Evolutionary conservation across 345 rosid species (phyloP), one percentile per base, ranked within the genome.

Genomic region (Alliaria petiolata): DNA sequence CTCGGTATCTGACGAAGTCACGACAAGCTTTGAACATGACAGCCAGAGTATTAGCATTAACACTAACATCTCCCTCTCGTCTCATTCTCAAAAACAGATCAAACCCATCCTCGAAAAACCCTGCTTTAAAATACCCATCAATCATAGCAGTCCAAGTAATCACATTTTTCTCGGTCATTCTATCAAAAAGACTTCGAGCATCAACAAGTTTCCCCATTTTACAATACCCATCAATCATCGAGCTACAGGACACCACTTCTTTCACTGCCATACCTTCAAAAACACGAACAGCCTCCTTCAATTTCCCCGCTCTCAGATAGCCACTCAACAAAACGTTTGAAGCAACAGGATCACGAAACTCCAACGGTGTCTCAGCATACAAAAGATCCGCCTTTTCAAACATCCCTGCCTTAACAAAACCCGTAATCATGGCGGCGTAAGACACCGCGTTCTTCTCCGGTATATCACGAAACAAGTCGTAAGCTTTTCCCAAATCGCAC

Each of bases 61-160:
- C 76, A 16, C 11, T 31, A 42, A 85, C 83, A 60, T 14, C 76
- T 67, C 82, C 80, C 45, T 82, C 87, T 77, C 70, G 75, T 69
- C 96, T 87, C 96, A 91, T 85, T 49, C 71, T 69, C 47, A 55
- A 8, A 78, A 91, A 91, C 79, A 91, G 67, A 65, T 45, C 59
- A 77, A 87, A 85, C 63, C 96, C 97, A 45, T 83, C 80, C 19
- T 68, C 74, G 7, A 89, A 84, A 78, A 40, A 76, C 4, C 86
- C 91, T 12, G 63, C 81, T 65, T 86, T 86, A 76, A 91, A 72
- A 71, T 86, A 89, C 17, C 96, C 97, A 80, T 86, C 80, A 45
- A 89, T 83, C 89, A 89, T 84, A 22, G 92, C 71, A 8, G 90
- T 87, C 96, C 95, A 91, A 74, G 92, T 75, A 68, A 91, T 83